Base-by-base conservation (phyloP, 331 rosid species). In the Ulmus americana region DNA sequence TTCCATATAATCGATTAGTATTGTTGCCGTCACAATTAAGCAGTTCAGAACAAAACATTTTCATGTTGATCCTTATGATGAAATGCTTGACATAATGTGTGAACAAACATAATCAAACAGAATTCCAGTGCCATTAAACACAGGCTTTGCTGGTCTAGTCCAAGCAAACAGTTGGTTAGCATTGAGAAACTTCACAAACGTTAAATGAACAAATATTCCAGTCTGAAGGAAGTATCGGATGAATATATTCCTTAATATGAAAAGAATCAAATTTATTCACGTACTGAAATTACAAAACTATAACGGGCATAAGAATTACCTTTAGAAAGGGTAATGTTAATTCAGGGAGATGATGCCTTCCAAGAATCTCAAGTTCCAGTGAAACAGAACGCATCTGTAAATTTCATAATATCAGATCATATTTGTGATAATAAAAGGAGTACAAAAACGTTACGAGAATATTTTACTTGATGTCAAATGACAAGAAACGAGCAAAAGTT, bases 301-400 rank as follows among this genome's bases (percentile, higher is more conserved):
- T 53, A 67, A 48, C 62, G 48, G 58, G 35, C 11, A 63, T 74
- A 18, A 45, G 20, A 20, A 15, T 35, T 7, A 88, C 98, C 98
- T 89, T 92, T 57, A 89, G 76, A 80, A 92, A 89, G 8, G 97
- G 94, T 59, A 80, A 44, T 4, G 95, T 92, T 66, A 92, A 81
- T 75, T 83, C 83, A 61, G 98, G 98, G 74, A 86, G 98, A 42
- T 83, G 95, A 77, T 86, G 84, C 82, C 98, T 89, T 68, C 95
- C 96, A 69, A 92, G 85, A 80, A 92, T 87, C 83, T 92, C 98
- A 14, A 92, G 98, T 63, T 92, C 98, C 80, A 64, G 55, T 38
- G 98, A 85, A 74, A 89, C 88, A 38, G 82, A 57, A 52, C 80
- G 82, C 94, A 89, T 92, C 98, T 92, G 91, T 77, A 78, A 74